A percentile compares a stretch with the other conserved stretches of the same genome.
Conservation (phyloP, 176 grass and related monocot species). For the bread wheat (Triticum aestivum) region DNA sequence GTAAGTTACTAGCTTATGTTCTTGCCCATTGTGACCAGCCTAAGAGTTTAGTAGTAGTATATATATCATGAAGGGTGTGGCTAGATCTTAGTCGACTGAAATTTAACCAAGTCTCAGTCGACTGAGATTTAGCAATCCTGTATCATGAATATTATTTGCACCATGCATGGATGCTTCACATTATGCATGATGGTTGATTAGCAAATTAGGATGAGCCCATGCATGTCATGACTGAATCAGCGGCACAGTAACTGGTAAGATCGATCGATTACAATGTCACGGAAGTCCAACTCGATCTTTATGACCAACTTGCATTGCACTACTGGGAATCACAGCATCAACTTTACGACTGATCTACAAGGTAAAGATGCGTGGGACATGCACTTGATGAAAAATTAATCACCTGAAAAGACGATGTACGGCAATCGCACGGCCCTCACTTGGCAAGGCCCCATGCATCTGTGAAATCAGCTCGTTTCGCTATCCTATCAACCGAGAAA, state of each 20-base stretch:
- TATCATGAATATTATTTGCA: background rate
- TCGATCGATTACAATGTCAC: no score
- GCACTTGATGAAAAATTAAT: background rate
- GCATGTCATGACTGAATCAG: background rate
- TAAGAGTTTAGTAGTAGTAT: no score
- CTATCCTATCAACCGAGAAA: background rate
- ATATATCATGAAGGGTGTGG: background rate
- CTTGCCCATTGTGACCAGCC: no score
- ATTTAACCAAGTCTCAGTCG: no score
- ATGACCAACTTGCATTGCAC: background rate
- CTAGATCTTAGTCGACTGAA: no score
- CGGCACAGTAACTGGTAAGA: no score
- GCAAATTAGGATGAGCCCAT: background rate
- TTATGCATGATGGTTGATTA: background rate
- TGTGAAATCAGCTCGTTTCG: background rate
- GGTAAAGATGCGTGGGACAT: background rate
- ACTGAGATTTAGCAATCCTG: no score
- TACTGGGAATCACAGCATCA: background rate
- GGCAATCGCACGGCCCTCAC: background rate
- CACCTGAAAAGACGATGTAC: background rate
- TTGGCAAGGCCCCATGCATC: background rate
- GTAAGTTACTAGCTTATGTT: no score
- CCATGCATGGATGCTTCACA: background rate
- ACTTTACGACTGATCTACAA: background rate
- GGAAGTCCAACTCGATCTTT: no score